Evolutionary conservation across 2,329 filamentous ascomycete species (phyloP).

Genomic region (Esteya vermicola): DNA sequence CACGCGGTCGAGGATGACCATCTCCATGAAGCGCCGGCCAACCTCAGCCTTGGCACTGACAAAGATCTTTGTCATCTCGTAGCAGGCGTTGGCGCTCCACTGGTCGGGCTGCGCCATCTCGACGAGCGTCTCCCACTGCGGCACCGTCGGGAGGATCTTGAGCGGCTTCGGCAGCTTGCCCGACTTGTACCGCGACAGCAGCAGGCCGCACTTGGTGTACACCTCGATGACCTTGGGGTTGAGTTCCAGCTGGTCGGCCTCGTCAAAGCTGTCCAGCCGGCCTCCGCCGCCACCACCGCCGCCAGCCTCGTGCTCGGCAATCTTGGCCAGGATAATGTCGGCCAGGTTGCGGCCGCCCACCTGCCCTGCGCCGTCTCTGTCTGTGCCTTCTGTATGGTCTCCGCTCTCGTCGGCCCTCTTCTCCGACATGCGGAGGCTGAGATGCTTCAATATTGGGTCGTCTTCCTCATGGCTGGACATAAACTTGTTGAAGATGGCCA

Average conservation of each 20-base stretch:
- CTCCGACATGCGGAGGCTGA: conserved; percentile 7
- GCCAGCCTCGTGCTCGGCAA: conserved; percentile 70
- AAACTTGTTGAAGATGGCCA: conserved; percentile 85
- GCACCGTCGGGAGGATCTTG: conserved; percentile 87
- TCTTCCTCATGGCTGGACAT: conserved; percentile 58
- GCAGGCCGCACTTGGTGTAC: conserved; percentile 75
- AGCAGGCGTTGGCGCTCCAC: conserved; percentile 63
- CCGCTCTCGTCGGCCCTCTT: conserved; percentile 15
- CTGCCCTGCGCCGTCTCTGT: background rate
- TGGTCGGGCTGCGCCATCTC: conserved; percentile 39
- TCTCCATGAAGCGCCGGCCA: conserved; percentile 74
- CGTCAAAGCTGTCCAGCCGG: conserved; percentile 43
- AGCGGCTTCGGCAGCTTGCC: conserved; percentile 96
- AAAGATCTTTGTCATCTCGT: conserved; percentile 85
- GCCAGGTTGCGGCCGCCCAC: conserved; percentile 64
- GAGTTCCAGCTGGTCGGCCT: conserved; percentile 67
- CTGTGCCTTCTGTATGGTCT: conserved; percentile 30
- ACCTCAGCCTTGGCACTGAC: conserved; percentile 68
- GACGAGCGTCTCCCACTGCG: conserved; percentile 51
- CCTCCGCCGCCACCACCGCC: conserved; percentile 1
- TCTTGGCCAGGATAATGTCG: conserved; percentile 87
- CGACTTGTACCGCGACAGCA: conserved; percentile 78
- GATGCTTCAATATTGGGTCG: conserved; percentile 56
- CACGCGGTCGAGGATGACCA: conserved; percentile 78
- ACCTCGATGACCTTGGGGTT: conserved; percentile 88